Evolutionary conservation across 768 basidiomycete species (phyloP).

Genomic region (Strobilomyces confusus): DNA sequence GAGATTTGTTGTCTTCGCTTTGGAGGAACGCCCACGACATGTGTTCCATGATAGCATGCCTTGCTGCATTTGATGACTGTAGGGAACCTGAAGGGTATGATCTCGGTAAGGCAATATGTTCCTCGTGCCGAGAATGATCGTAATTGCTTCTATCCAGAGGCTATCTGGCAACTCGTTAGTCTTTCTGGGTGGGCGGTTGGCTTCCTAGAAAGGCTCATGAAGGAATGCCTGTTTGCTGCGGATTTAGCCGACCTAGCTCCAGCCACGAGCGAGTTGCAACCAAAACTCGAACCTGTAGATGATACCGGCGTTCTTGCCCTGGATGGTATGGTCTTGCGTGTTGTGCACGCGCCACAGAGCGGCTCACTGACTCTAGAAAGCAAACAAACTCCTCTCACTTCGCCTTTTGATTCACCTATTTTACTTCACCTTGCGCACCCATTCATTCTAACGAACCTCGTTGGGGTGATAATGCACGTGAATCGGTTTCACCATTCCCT

Average conservation of each 20-base stretch:
- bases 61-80: constrained; percentile 65
- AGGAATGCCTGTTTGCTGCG: constrained; percentile 40
- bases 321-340: constrained; percentile 22
- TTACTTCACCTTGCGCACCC: constrained; percentile 65
- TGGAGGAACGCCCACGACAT: constrained; percentile 66
- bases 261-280: constrained; percentile 8
- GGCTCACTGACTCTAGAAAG: constrained; percentile 26
- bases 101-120: constrained; percentile 41
- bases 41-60: constrained; percentile 57
- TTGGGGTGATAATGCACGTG: constrained; percentile 50
- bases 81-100: constrained; percentile 59
- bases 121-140: background rate
- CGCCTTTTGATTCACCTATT: constrained; percentile 34
- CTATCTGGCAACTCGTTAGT: constrained; percentile 69
- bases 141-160: constrained; percentile 39
- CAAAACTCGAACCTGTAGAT: constrained; percentile 28
- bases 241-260: constrained; percentile 21
- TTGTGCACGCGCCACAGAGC: constrained; percentile 40
- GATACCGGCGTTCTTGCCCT: constrained; percentile 20
- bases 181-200: constrained; percentile 58
- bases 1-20: constrained; percentile 40
- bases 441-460: constrained; percentile 49
- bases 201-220: constrained; percentile 61
- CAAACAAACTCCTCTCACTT: constrained; percentile 9
- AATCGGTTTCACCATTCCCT: constrained; percentile 55